Evolutionary conservation across 75 land plant species (phyloP), one percentile per base, ranked within the genome.

Genomic region (Ceratopteris richardii): DNA sequence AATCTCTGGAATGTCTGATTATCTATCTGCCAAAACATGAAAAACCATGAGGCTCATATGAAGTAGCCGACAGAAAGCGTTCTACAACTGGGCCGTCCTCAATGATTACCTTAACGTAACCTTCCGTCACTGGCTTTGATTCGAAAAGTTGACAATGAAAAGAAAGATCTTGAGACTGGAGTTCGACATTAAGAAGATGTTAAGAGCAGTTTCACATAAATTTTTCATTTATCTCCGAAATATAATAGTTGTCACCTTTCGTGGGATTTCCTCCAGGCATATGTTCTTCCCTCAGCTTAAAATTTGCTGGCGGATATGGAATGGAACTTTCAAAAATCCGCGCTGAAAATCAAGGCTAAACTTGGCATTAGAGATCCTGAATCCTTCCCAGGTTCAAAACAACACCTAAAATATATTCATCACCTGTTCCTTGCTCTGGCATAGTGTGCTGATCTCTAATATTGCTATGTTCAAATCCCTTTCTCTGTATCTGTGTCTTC

Each of bases 121-220:
- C 78, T 87, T 16, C 84, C 70, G n/a, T 87, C 84, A 29, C 70
- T 81, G 60, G 79, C 82, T 73, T 85, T 93, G 80, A 87, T 82
- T 50, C 95, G 77, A 31, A 93, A 93, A 54, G 86, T 51, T 55
- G 98, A 80, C 50, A 93, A 72, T 1, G 93, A 91, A 70, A 93
- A 93, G 57, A 93, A 93, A 51, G 96, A 88, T n/a, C 86, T 73
- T 11, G 86, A 82, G 47, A 74, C 86, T 83, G 85, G 56, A 81
- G 56, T n/a, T n/a, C n/a, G n/a, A n/a, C n/a, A n/a, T n/a, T n/a
- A n/a, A n/a, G n/a, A n/a, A n/a, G n/a, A n/a, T n/a, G n/a, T n/a
- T n/a, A n/a, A n/a, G n/a, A n/a, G n/a, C n/a, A n/a, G n/a, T n/a
- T n/a, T n/a, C n/a, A n/a, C n/a, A n/a, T n/a, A n/a, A n/a, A n/a